These are phyloP conservation scores for Melastoma candidum DNA, from an alignment of 441 rosid species.

Conservation along the genomic window DNA sequence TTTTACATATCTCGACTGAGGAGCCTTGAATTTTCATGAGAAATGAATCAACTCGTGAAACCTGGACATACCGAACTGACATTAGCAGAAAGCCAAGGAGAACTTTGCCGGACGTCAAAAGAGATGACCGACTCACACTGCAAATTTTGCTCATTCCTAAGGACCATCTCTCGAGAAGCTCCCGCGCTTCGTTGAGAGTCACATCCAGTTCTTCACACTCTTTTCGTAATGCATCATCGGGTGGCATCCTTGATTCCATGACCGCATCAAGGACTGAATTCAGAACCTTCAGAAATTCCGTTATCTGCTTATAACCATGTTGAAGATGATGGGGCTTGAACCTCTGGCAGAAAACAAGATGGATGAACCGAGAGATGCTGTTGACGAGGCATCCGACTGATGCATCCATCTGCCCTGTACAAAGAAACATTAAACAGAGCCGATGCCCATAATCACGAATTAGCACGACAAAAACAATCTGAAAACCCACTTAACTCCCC, in stretches of 20 bases:
- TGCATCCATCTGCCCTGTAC: constrained; percentile 54
- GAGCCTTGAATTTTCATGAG: constrained; percentile 44
- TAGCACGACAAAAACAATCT: too few relatives aligned
- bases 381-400: constrained; percentile 63
- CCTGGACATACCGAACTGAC: constrained; percentile 30
- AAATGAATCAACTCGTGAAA: constrained; percentile 41
- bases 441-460: too few relatives aligned
- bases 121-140: constrained; percentile 36
- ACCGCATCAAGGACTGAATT: constrained; percentile 69
- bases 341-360: constrained; percentile 71
- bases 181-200: constrained; percentile 65
- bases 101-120: not conserved
- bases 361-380: constrained; percentile 78
- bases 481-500: too few relatives aligned
- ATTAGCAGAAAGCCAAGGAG: not conserved
- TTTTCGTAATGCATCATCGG: constrained; percentile 42
- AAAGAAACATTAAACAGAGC: constrained; percentile 4
- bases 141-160: constrained; percentile 64
- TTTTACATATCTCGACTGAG: constrained; percentile 51
- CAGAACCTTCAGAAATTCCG: constrained; percentile 50
- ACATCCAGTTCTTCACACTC: constrained; percentile 67
- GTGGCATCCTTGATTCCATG: constrained; percentile 43
- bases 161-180: constrained; percentile 66
- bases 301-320: constrained; percentile 45
- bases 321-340: constrained; percentile 40